A percentile compares a stretch with the other conserved stretches of the same genome.
Evolutionary conservation across 78 protist genomes (phyloP).

Genomic region (Ministeria vibrans): DNA sequence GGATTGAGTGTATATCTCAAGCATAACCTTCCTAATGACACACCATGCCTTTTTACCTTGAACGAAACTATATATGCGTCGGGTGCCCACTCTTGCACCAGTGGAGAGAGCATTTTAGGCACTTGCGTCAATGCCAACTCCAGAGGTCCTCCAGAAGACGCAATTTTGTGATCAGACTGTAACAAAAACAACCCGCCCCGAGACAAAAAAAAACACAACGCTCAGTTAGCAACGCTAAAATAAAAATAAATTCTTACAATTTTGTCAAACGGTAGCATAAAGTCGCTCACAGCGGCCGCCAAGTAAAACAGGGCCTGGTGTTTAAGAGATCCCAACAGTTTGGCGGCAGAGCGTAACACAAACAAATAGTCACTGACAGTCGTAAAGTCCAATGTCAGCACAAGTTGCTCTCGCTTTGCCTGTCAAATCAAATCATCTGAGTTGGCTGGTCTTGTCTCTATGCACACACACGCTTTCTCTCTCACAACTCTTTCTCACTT

Average conservation of each 20-base stretch:
- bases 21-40: too few relatives aligned
- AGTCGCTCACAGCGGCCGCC: constrained; percentile 67
- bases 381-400: constrained; percentile 20
- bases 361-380: constrained; percentile 35
- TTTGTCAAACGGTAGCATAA: constrained; percentile 20
- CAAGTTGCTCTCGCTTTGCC: background rate
- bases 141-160: constrained; percentile 17
- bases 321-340: background rate
- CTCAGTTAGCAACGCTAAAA: background rate
- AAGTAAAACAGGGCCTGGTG: constrained; percentile 25
- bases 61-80: constrained; percentile 27
- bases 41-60: constrained; percentile 15
- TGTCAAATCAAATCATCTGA: background rate
- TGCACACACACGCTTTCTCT: background rate
- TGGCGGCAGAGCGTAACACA: constrained; percentile 4
- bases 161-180: constrained; percentile 50
- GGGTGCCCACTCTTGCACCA: constrained; percentile 31
- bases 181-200: background rate
- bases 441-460: background rate
- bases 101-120: constrained; percentile 44
- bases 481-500: too few relatives aligned
- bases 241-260: background rate
- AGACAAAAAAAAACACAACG: background rate
- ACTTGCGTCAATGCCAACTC: constrained; percentile 20
- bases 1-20: too few relatives aligned